Conservation (phyloP, 805 yeast genomes). For the Ogataea paraovalis region DNA sequence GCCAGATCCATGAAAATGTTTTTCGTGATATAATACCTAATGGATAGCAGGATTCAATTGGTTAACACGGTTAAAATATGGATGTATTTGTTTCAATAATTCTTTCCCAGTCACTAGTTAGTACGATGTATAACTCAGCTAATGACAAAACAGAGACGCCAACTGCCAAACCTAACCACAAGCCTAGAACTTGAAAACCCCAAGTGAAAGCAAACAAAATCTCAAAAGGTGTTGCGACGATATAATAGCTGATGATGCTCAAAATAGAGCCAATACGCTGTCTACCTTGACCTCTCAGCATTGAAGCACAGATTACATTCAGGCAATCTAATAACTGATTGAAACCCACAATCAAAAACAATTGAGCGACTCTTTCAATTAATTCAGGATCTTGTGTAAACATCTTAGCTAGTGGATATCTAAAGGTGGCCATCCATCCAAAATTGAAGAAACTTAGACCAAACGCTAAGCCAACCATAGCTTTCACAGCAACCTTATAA, state of each 20-base stretch:
- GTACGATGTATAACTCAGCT: slow-evolving; percentile 39
- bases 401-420: slow-evolving; percentile 36
- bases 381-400: slow-evolving; percentile 40
- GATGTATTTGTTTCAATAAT: slow-evolving; percentile 40
- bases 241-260: slow-evolving; percentile 43
- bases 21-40: too few relatives aligned
- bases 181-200: slow-evolving; percentile 38
- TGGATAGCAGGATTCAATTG: too few relatives aligned
- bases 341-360: slow-evolving; percentile 43
- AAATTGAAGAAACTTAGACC: slow-evolving; percentile 36
- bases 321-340: slow-evolving; percentile 48
- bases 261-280: slow-evolving; percentile 49
- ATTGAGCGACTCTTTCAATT: slow-evolving; percentile 34
- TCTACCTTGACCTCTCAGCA: slow-evolving; percentile 52
- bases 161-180: slow-evolving; percentile 45
- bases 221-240: slow-evolving; percentile 48
- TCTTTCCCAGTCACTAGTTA: slow-evolving; percentile 49
- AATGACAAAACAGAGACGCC: slow-evolving; percentile 40
- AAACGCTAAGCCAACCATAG: slow-evolving; percentile 33
- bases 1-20: too few relatives aligned
- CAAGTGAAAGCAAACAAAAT: slow-evolving; percentile 40
- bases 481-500: slow-evolving; percentile 35
- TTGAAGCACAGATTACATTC: slow-evolving; percentile 43
- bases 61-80: too few relatives aligned
- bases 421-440: slow-evolving; percentile 33